Conservation (phyloP, 805 yeast species). For the Blastobotrys robertii region DNA sequence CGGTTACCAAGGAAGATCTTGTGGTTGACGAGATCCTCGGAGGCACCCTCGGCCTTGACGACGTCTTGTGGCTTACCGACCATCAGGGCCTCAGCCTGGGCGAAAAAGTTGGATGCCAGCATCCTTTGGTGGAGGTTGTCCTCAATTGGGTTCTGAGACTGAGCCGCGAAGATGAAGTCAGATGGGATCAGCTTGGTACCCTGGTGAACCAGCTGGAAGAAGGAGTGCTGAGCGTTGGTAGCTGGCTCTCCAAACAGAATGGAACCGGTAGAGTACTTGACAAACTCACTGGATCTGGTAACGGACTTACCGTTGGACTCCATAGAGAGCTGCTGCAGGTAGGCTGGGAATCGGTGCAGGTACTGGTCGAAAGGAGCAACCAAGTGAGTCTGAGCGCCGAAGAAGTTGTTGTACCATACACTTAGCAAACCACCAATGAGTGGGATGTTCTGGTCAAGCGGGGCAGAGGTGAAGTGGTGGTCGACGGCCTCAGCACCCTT, state of each 20-base stretch:
- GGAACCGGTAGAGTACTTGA: slow-evolving; percentile 92
- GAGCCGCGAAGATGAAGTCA: slow-evolving; percentile 93
- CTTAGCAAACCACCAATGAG: slow-evolving; percentile 85
- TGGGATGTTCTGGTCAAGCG: slow-evolving; percentile 87
- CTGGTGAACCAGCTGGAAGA: slow-evolving; percentile 99
- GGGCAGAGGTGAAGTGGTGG: slow-evolving; percentile 75
- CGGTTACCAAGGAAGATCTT: slow-evolving; percentile 96
- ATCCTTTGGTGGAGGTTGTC: slow-evolving; percentile 89
- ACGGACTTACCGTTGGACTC: slow-evolving; percentile 98
- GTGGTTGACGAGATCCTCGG: slow-evolving; percentile 83
- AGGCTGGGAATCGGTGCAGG: slow-evolving; percentile 98
- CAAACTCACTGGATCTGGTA: slow-evolving; percentile 82
- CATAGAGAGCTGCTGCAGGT: slow-evolving; percentile 97
- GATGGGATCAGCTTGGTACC: slow-evolving; percentile 97
- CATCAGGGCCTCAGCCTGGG: slow-evolving; percentile 96
- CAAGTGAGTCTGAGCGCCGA: slow-evolving; percentile 95
- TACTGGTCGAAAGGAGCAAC: slow-evolving; percentile 99
- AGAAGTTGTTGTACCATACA: slow-evolving; percentile 98
- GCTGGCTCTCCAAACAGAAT: slow-evolving; percentile 98
- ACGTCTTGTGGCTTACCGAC: slow-evolving; percentile 77
- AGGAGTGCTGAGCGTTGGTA: slow-evolving; percentile 97
- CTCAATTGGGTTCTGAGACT: slow-evolving; percentile 96
- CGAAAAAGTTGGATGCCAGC: slow-evolving; percentile 98
- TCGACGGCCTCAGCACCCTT: slow-evolving; percentile 98
- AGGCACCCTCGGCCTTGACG: slow-evolving; percentile 83